These are phyloP conservation scores for Strobilomyces echinocephalus DNA, from an alignment of 768 basidiomycete genomes.

Conservation along the genomic window DNA sequence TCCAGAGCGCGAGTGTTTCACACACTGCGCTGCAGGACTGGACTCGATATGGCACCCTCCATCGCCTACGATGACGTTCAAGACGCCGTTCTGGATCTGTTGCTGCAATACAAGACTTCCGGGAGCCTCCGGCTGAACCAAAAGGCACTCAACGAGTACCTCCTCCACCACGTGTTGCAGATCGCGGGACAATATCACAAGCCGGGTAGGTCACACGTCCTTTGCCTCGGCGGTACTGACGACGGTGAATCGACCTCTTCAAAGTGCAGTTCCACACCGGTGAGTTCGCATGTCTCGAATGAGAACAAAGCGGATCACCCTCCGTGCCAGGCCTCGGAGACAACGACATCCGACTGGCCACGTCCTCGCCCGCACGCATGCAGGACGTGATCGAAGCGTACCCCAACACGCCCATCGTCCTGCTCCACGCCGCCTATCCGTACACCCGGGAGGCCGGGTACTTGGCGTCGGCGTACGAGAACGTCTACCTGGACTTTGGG, in stretches of 20 bases:
- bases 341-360: slow-evolving; percentile 55
- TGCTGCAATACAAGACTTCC: slow-evolving; percentile 33
- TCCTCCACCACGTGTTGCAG: slow-evolving; percentile 52
- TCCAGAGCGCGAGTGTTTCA: neutral
- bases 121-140: slow-evolving; percentile 49
- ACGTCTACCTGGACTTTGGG: slow-evolving; percentile 78
- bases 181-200: slow-evolving; percentile 50
- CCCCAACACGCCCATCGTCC: slow-evolving; percentile 55
- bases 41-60: slow-evolving; percentile 47
- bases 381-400: slow-evolving; percentile 65
- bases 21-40: slow-evolving; percentile 40
- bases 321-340: slow-evolving; percentile 54
- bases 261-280: slow-evolving; percentile 81
- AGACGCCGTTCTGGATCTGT: slow-evolving; percentile 29
- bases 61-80: slow-evolving; percentile 28
- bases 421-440: slow-evolving; percentile 76
- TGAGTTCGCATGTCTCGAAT: neutral
- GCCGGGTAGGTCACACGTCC: slow-evolving; percentile 46
- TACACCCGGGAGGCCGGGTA: slow-evolving; percentile 77
- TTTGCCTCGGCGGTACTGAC: neutral
- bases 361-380: slow-evolving; percentile 60
- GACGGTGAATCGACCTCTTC: neutral
- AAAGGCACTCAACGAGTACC: slow-evolving; percentile 62
- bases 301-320: neutral
- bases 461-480: slow-evolving; percentile 62